These are phyloP conservation scores for Citeromyces matritensis DNA, from an alignment of 805 yeast genomes.

Conservation along the genomic window DNA sequence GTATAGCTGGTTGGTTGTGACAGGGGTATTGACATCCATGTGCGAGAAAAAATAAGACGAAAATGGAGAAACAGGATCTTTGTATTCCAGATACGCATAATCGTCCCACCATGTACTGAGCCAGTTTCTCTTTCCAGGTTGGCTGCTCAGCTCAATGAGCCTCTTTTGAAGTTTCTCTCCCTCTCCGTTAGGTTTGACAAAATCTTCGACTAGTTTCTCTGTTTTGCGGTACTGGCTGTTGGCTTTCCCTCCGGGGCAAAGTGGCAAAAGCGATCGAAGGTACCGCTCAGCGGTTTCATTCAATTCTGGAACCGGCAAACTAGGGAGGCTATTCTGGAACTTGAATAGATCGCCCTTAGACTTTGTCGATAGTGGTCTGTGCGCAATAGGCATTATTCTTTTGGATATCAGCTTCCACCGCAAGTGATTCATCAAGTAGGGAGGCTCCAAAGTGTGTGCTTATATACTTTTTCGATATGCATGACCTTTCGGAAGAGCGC, in stretches of 20 bases:
- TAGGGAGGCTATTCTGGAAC: conserved; percentile 62
- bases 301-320: conserved; percentile 77
- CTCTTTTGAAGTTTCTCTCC: conserved; percentile 65
- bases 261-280: conserved; percentile 61
- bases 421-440: no score
- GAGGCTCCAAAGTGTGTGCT: no score
- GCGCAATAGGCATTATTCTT: no score
- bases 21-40: conserved; percentile 41
- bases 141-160: conserved; percentile 38
- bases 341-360: conserved; percentile 54
- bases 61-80: conserved; percentile 91
- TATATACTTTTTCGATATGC: no score
- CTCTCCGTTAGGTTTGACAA: conserved; percentile 28
- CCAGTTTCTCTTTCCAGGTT: conserved; percentile 65
- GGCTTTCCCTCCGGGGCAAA: conserved; percentile 33
- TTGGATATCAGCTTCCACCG: no score
- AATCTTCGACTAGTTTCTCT: conserved; percentile 50
- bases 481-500: no score
- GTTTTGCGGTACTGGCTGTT: conserved; percentile 16
- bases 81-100: conserved; percentile 77
- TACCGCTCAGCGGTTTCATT: conserved; percentile 56
- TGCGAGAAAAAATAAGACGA: conserved; percentile 85
- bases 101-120: conserved; percentile 87
- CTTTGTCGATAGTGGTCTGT: conserved; percentile 1
- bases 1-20: conserved; percentile 48